Conservation (phyloP, 176 grass and related monocot genomes). For the Musa acuminata region DNA sequence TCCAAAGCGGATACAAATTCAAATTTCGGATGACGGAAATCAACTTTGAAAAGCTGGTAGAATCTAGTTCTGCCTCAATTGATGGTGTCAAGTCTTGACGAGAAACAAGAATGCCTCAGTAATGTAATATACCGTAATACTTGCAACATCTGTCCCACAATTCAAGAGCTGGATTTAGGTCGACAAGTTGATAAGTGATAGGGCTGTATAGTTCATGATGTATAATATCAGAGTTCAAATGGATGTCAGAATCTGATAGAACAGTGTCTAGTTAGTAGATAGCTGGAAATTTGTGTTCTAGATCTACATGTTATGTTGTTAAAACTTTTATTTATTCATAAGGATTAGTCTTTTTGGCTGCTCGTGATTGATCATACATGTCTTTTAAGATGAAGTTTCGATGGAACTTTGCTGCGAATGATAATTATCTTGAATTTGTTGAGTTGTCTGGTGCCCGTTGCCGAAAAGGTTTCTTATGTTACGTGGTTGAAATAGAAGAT, state of each 20-base stretch:
- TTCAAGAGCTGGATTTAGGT: not conserved
- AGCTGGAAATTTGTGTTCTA: not conserved
- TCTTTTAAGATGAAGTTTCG: no score
- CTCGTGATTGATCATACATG: no score
- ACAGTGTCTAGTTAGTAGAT: not conserved
- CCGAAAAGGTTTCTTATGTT: no score
- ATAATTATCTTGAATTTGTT: no score
- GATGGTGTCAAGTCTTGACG: constrained; percentile 9
- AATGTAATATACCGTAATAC: not conserved
- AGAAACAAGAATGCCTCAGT: not conserved
- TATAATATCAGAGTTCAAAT: not conserved
- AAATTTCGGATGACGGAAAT: constrained; percentile 49
- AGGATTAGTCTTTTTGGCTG: no score
- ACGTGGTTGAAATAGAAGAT: no score
- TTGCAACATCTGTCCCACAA: not conserved
- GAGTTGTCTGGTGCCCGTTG: no score
- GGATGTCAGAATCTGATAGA: not conserved
- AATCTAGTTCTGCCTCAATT: constrained; percentile 29
- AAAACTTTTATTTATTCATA: no score
- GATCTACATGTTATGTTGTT: not conserved
- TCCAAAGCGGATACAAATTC: constrained; percentile 69
- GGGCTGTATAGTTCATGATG: not conserved
- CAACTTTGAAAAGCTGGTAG: constrained; percentile 56
- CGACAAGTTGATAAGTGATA: not conserved
- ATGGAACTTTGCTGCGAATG: no score